Base-by-base conservation (phyloP, 108 stramenopile species). In the Cyclotella choctawhatcheeana region DNA sequence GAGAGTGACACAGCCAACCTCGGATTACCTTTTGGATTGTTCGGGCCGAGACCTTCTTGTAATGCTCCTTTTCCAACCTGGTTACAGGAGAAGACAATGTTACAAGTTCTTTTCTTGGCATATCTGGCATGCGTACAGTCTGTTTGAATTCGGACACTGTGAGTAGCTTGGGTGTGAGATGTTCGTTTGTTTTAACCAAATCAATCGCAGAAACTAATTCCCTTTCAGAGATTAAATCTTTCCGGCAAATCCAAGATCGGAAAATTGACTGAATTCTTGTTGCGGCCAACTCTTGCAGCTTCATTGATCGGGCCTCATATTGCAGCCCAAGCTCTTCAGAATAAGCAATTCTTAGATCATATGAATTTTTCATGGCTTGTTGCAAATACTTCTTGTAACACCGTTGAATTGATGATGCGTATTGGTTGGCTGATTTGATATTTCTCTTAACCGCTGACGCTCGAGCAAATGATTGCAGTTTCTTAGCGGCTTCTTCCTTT, bases 21-120 rank as follows among this genome's bases (percentile, higher is more conserved):
- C 65, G 30, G 24, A 26, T 21, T 34, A 67, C 24, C 51, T 67
- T 67, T 37, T 67, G 65, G 32, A 67, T 52, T 22, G 6, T 35
- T 21, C 21, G 48, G 0, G 65, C 51, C 12, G 59, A 37, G 0
- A 40, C 35, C 40, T 60, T 35, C 20, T 24, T 40, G 30, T 31
- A 31, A 31, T 56, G 55, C 29, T 56, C 55, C 31, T 10, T 18
- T 56, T 56, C 29, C 29, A 56, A 31, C 13, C 12, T 56, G 13
- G 10, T 2, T 12, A 56, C 55, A 31, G 55, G 55, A 27, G 55
- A 56, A 60, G 40, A 40, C 22, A 37, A 24, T 60, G 37, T 43
- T 5, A 21, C 27, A n/a, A n/a, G 47, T n/a, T 40, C 12, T 40
- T 12, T 40, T 40, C 8, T 6, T 40, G 6, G 37, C 37, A 40